Evolutionary conservation across 2,329 filamentous ascomycete species (phyloP), one percentile per base, ranked within the genome.

Genomic region (Clarireedia sp.): DNA sequence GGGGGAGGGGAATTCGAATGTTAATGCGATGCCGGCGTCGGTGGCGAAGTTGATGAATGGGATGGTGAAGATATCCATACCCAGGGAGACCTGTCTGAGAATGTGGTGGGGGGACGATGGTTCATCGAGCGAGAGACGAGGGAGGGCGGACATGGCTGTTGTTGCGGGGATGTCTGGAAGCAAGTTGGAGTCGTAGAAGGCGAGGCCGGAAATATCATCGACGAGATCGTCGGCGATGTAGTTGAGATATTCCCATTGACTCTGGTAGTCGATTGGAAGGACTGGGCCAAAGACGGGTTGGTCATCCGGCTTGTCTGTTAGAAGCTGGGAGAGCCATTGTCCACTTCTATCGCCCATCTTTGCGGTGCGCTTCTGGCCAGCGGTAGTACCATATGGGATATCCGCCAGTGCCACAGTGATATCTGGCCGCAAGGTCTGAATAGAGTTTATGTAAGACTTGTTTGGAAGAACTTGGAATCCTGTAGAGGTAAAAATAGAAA

Each of bases 301-400:
- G 17, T 66, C 64, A 24, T 59, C 61, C n/a, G 66, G 61, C 19
- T 68, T 67, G 19, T 64, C 57, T 10, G 69, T 71, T 37, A 90
- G 75, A 50, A 90, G 82, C 59, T 87, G 80, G 23, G 82, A 79
- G 17, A 92, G 75, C 89, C 90, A 97, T 38, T 81, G 79, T 67
- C 94, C 87, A 0, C 89, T 96, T 55, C 92, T 79, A 66, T 94
- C 90, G 23, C 83, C 85, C 84, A 96, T 96, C 66, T 89, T 90
- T 37, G 83, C 77, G 47, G 87, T 81, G 46, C 91, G 80, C 71
- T 95, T 96, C 9, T 78, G 73, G 2, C 85, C 81, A 0, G 87
- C 79, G 3, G 75, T 60, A 53, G 75, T 73, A 63, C 63, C 72
- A 62, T 80, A 79, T 33, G 79, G 76, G 9, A 91, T 78, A 70